A percentile compares a stretch with the other conserved stretches of the same genome.
phyloP scores from a whole-genome alignment of 2,329 filamentous ascomycete genomes.

The Cladorrhinum sp. region DNA sequence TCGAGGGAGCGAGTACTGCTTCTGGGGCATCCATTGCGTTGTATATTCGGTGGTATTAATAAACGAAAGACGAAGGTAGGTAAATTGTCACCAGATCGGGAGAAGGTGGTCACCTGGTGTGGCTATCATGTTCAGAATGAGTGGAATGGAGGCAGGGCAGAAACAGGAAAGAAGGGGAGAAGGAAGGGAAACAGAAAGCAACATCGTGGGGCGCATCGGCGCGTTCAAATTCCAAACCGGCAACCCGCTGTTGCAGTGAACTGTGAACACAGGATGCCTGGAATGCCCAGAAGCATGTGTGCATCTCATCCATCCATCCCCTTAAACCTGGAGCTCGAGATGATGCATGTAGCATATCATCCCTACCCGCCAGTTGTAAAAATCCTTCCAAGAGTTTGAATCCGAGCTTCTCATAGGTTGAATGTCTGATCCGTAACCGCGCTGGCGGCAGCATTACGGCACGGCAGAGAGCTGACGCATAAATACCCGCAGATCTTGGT shows the following conservation, averaged over 20 bases:
- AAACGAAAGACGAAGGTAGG: not conserved
- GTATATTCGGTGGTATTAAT: not conserved
- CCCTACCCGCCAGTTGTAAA: not conserved
- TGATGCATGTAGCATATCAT: conserved; percentile 2
- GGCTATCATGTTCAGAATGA: conserved; percentile 2
- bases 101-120: not conserved
- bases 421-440: not conserved
- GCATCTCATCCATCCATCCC: not conserved
- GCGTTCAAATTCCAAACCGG: not conserved
- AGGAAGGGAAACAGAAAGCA: not conserved
- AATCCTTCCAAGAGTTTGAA: not conserved
- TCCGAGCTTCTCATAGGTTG: conserved; percentile 1
- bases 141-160: not conserved
- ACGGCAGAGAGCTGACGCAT: not conserved
- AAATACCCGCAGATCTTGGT: conserved; percentile 7
- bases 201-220: not conserved
- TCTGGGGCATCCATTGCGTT: conserved; percentile 15
- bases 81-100: not conserved
- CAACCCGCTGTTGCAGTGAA: too few species aligned
- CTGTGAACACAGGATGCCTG: not conserved
- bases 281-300: too few species aligned
- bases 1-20: conserved; percentile 5
- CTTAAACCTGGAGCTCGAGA: not conserved
- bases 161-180: not conserved
- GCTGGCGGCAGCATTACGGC: not conserved